Percentiles rank a stretch among this genome's conserved stretches.
phyloP scores from a whole-genome alignment of 768 basidiomycete genomes.

The Pleurotus tuoliensis region DNA sequence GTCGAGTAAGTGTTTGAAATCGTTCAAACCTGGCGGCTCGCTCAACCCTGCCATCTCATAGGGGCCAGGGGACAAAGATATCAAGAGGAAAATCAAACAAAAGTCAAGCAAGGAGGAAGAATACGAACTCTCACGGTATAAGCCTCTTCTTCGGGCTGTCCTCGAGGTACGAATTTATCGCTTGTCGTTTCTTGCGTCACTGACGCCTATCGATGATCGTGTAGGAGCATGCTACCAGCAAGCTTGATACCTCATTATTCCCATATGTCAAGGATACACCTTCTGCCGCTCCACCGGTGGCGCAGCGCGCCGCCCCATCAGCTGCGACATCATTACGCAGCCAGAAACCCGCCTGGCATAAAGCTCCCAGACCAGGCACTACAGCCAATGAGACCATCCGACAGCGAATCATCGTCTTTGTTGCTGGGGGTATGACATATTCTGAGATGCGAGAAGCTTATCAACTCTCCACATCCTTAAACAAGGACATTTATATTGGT shows the following conservation, averaged over 20 bases:
- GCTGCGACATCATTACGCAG: slow-evolving; percentile 79
- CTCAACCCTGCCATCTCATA: slow-evolving; percentile 22
- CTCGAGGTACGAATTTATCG: slow-evolving; percentile 58
- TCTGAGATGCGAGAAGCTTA: slow-evolving; percentile 93
- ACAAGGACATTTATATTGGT: slow-evolving; percentile 94
- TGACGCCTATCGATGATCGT: slow-evolving; percentile 5
- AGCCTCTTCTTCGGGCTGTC: slow-evolving; percentile 75
- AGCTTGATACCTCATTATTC: slow-evolving; percentile 75
- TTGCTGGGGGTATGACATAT: slow-evolving; percentile 94
- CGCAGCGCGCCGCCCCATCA: slow-evolving; percentile 48
- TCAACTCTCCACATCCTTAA: slow-evolving; percentile 63
- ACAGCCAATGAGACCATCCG: slow-evolving; percentile 45
- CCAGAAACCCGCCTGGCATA: slow-evolving; percentile 87
- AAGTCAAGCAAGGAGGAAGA: slow-evolving; percentile 80
- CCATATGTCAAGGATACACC: slow-evolving; percentile 88
- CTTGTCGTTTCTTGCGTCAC: not conserved
- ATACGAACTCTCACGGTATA: slow-evolving; percentile 94
- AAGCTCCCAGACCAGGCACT: slow-evolving; percentile 56
- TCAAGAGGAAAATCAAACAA: slow-evolving; percentile 78
- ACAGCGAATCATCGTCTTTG: slow-evolving; percentile 83
- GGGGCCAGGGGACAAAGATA: slow-evolving; percentile 75
- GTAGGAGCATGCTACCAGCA: slow-evolving; percentile 80
- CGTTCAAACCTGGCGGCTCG: not conserved
- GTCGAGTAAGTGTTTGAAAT: slow-evolving; percentile 53
- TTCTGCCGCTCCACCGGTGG: slow-evolving; percentile 41